Base-by-base conservation (phyloP, 2,329 filamentous ascomycete species). In the Aureobasidium namibiae region DNA sequence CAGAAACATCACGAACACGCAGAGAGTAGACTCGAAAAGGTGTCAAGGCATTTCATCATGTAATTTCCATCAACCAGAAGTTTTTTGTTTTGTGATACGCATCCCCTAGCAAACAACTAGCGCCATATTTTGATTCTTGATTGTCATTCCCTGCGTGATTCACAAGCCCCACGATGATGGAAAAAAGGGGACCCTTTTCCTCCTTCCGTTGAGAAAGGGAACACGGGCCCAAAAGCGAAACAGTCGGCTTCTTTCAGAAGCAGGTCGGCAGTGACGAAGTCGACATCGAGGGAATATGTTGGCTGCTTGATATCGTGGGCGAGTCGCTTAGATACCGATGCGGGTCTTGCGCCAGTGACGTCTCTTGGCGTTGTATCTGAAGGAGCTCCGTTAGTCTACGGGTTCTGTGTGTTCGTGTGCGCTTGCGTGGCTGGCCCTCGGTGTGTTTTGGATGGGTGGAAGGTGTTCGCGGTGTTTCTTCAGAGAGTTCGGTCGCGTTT, bases 341-440 rank as follows among this genome's bases (percentile, higher is more conserved):
- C 91, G 89, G 77, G 94, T 97, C 92, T 99, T 99, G 84, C 94
- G 90, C 94, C 94, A 99, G 80, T 99, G 94, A 82, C 94, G 89
- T 80, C 94, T 85, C 90, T 99, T 99, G 74, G 94, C 92, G 84
- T 99, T 99, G 88, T 99, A 99, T 83, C 94, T 99, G 76, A 31
- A 45, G 33, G 39, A 46, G 8, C 31, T 53, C 57, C 57, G 39
- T 59, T 39, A 54, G 50, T 54, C n/a, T 54, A 39, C 18, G 31
- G 23, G 38, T 57, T 48, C 26, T 57, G 50, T 16, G 31, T 8
- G 11, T 57, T 46, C 21, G 41, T 29, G 26, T n/a, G 31, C 18
- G 31, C 33, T 57, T 36, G 26, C 1, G 18, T 24, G 26, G 44
- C n/a, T 9, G 44, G 24, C n/a, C 26, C 11, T 36, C 29, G 45